Percentiles rank a stretch among this genome's conserved stretches.
phyloP scores from a whole-genome alignment of 345 rosid genomes.

The Sapria himalayana region DNA sequence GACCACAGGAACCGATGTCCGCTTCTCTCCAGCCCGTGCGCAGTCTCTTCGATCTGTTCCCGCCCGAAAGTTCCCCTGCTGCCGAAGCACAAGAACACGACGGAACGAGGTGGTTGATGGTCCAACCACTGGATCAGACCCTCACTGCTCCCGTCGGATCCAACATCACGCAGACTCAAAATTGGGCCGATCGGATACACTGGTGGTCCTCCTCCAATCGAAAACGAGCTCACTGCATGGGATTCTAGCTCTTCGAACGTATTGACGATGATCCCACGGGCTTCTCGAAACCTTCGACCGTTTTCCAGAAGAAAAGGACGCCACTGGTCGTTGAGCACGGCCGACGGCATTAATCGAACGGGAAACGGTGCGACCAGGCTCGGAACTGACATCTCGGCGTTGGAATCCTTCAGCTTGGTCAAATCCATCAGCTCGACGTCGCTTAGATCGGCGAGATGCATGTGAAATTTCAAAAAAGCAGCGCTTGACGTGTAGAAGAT shows the following conservation, averaged over 20 bases:
- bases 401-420: constrained; percentile 9
- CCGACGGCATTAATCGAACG: constrained; percentile 16
- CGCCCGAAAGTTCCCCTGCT: constrained; percentile 28
- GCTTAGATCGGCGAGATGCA: constrained; percentile 15
- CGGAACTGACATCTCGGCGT: constrained; percentile 10
- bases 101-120: constrained; percentile 22
- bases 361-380: constrained; percentile 20
- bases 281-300: constrained; percentile 16
- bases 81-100: constrained; percentile 42
- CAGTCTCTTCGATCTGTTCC: constrained; percentile 23
- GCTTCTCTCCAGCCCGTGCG: constrained; percentile 28
- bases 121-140: constrained; percentile 25
- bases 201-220: constrained; percentile 10
- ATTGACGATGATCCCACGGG: constrained; percentile 25
- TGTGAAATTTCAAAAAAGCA: constrained; percentile 17
- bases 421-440: constrained; percentile 8
- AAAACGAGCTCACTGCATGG: constrained; percentile 13
- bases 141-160: constrained; percentile 6
- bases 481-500: constrained; percentile 18
- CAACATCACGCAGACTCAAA: constrained; percentile 11
- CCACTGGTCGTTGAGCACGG: constrained; percentile 12
- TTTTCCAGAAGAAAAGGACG: constrained; percentile 15
- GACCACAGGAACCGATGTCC: constrained; percentile 36
- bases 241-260: constrained; percentile 19
- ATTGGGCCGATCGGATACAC: constrained; percentile 28